Evolutionary conservation across 1,139 yeast genomes (phyloP).

Genomic region (Waltiozyma sp.): DNA sequence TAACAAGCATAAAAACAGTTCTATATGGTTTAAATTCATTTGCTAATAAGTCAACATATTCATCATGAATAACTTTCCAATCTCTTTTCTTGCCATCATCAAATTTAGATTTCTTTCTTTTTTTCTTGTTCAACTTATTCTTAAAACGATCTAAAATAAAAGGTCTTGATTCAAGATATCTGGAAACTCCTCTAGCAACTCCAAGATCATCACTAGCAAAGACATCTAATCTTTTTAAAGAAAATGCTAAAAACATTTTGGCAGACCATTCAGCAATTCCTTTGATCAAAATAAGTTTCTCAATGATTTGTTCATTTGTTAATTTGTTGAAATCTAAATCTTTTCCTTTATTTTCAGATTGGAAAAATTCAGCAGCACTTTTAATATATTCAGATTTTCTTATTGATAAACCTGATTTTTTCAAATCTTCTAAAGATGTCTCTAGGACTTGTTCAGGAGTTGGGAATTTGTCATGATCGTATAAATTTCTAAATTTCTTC

Average conservation of each 20-base stretch:
- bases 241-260: slow-evolving; percentile 73
- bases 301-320: slow-evolving; percentile 37
- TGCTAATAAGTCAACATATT: slow-evolving; percentile 44
- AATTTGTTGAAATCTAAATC: slow-evolving; percentile 25
- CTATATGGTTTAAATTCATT: slow-evolving; percentile 54
- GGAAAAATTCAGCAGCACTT: slow-evolving; percentile 50
- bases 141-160: slow-evolving; percentile 34
- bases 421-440: slow-evolving; percentile 34
- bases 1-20: slow-evolving; percentile 54
- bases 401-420: slow-evolving; percentile 60
- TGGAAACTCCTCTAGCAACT: slow-evolving; percentile 67
- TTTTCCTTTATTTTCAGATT: slow-evolving; percentile 28
- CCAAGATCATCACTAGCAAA: slow-evolving; percentile 80
- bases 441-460: slow-evolving; percentile 37
- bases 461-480: slow-evolving; percentile 26
- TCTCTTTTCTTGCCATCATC: slow-evolving; percentile 29
- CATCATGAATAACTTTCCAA: slow-evolving; percentile 57
- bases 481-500: slow-evolving; percentile 33
- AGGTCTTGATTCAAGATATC: slow-evolving; percentile 49
- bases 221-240: slow-evolving; percentile 52
- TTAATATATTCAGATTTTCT: slow-evolving; percentile 57
- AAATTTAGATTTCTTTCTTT: slow-evolving; percentile 16
- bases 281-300: slow-evolving; percentile 48
- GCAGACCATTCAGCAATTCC: slow-evolving; percentile 92
- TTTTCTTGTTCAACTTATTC: slow-evolving; percentile 13